Conservation (phyloP, 129 eudicot genomes). For the Pulicaria dysenterica region DNA sequence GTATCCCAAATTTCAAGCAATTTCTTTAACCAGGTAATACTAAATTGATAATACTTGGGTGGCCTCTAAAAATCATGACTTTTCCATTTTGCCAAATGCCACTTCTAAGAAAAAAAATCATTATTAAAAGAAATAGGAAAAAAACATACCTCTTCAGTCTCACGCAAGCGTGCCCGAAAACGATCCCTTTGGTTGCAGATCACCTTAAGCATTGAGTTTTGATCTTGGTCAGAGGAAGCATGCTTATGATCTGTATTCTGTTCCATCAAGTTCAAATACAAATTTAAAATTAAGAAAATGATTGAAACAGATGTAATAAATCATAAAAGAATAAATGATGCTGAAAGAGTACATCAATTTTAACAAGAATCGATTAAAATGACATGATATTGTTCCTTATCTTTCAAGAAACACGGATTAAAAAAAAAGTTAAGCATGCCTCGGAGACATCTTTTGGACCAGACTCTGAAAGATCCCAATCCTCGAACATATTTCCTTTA, state of each 20-base stretch:
- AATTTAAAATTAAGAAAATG: neutral
- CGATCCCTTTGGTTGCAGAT: conserved; percentile 98
- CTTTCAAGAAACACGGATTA: neutral
- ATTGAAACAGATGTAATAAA: conserved; percentile 5
- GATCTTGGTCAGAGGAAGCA: conserved; percentile 79
- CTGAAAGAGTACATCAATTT: neutral
- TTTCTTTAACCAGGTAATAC: no score
- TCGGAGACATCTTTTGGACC: conserved; percentile 57
- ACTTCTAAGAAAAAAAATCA: neutral
- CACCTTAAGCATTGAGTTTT: conserved; percentile 97
- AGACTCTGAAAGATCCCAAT: conserved; percentile 96
- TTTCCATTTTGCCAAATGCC: neutral
- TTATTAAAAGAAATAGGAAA: no score
- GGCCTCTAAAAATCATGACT: no score
- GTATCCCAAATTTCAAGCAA: no score
- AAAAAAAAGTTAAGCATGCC: conserved; percentile 38
- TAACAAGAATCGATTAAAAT: neutral
- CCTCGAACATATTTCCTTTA: conserved; percentile 66
- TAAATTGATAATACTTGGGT: no score
- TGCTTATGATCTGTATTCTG: conserved; percentile 79
- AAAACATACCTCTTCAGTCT: conserved; percentile 84
- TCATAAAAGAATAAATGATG: neutral
- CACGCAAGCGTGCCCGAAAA: conserved; percentile 88
- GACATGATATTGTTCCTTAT: neutral
- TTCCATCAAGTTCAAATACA: conserved; percentile 26